Base-by-base conservation (phyloP, 1,139 yeast genomes). In the Magnusiomyces paraingens region DNA sequence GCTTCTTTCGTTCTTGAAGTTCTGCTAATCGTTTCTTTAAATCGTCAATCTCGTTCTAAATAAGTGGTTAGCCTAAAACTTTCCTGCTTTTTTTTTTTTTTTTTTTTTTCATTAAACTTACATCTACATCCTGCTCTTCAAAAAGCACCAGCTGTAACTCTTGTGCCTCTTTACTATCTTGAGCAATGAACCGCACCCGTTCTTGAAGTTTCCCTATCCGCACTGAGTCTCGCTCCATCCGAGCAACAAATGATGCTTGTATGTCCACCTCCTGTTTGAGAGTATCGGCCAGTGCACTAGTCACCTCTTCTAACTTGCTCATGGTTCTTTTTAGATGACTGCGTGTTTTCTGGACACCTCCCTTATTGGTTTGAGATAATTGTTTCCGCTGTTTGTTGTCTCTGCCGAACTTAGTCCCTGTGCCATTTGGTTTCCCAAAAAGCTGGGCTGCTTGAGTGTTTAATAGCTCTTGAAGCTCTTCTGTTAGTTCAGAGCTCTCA, bases 221-320 rank as follows among this genome's bases (percentile, higher is more conserved):
- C 22, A 3, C 12, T 15, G 26, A 6, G 29, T 20, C 15, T 3
- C 17, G 29, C 29, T 22, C 38, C 29, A 48, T n/a, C 2, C 15
- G 8, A 5, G 14, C 11, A 22, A 38, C 12, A 4, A 21, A 18
- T 8, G 11, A 4, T 14, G 39, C n/a, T 20, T 39, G 45, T 10
- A 29, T 14, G 5, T 45, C 47, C 15, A 29, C 20, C n/a, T 45
- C 47, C 14, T 20, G 17, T 45, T 15, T 15, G 21, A 45, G 20
- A 8, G 47, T 45, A 26, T 45, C 50, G 3, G 43, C 50, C 20
- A 47, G 32, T 10, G n/a, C 43, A 47, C 14, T 17, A 2, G 50
- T 39, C 14, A 21, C 14, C 3, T 17, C 26, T 35, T 43, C 41
- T 4, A 49, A 36, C 12, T 17, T 15, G 14, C 15, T 17, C 47